Base-by-base conservation (phyloP, 208 protist species). In the Crithidia fasciculata region DNA sequence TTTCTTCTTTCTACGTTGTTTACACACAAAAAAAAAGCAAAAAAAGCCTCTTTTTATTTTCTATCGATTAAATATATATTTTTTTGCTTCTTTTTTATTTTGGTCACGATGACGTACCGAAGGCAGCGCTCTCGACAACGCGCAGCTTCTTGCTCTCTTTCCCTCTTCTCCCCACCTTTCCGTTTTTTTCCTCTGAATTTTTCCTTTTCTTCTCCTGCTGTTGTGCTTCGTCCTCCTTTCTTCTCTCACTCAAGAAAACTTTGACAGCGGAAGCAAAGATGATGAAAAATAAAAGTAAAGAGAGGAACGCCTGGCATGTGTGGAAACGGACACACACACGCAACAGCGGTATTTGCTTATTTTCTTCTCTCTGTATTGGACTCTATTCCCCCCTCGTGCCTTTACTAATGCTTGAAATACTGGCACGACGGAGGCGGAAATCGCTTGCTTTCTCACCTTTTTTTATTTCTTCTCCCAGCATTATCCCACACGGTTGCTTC, bases 21-120 rank as follows among this genome's bases (percentile, higher is more conserved):
- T 19, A 58, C 6, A n/a, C n/a, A n/a, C 28, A 28, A 28, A 0
- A 37, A 37, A 18, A 58, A 37, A 18, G 16, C 18, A 37, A 18
- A 18, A 58, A 18, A 0, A 58, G 36, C 16, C 39, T 18, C 39
- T 36, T 50, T 49, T 45, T 12, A 9, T 57, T 54, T 57, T 49
- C 44, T 68, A 28, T 54, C 15, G 18, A 15, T 15, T 16, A 10
- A 55, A 18, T 57, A 9, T 69, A 55, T n/a, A n/a, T 69, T 55
- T 39, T 40, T 36, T n/a, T 70, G 41, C 52, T 56, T 59, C 13
- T 59, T 70, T 59, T 16, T 45, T 47, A 18, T 39, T 70, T 45
- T 28, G 28, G 28, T 28, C 28, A 28, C 28, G 28, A 28, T 28
- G 28, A 28, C 28, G 28, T 28, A 28, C 28, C 28, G 28, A 28